These are phyloP conservation scores for Zygoascus hellenicus DNA, from an alignment of 1,139 yeast species.

Conservation along the genomic window DNA sequence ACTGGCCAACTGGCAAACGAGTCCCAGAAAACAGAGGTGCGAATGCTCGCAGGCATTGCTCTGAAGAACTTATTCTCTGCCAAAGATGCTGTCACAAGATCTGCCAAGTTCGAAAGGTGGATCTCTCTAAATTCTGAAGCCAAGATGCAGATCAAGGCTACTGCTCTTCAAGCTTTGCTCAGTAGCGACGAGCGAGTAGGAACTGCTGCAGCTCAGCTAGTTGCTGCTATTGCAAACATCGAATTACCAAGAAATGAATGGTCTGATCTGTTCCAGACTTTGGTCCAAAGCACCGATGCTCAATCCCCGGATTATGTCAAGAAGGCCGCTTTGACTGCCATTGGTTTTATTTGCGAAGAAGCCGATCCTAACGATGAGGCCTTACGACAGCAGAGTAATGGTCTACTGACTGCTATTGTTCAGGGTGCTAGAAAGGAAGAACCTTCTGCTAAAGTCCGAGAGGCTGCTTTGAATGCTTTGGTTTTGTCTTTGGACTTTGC, in stretches of 20 bases:
- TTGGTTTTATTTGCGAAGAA: constrained; percentile 93
- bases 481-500: constrained; percentile 89
- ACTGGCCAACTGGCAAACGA: constrained; percentile 68
- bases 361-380: constrained; percentile 83
- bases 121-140: constrained; percentile 47
- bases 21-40: constrained; percentile 65
- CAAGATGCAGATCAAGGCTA: constrained; percentile 56
- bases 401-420: constrained; percentile 88
- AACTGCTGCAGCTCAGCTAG: constrained; percentile 84
- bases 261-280: constrained; percentile 76
- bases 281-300: constrained; percentile 78
- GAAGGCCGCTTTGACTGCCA: constrained; percentile 78
- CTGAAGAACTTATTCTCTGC: constrained; percentile 84
- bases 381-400: constrained; percentile 79
- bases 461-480: constrained; percentile 87
- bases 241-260: constrained; percentile 85
- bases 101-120: constrained; percentile 47
- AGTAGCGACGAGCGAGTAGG: constrained; percentile 76
- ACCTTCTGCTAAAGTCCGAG: constrained; percentile 65
- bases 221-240: constrained; percentile 93
- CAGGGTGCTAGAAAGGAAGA: constrained; percentile 91
- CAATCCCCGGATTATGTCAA: constrained; percentile 75
- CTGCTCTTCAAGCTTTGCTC: constrained; percentile 57
- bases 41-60: constrained; percentile 87
- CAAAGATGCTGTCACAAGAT: constrained; percentile 40